These are phyloP conservation scores for Rhododendron molle DNA, from an alignment of 148 eudicot species.

Conservation along the genomic window DNA sequence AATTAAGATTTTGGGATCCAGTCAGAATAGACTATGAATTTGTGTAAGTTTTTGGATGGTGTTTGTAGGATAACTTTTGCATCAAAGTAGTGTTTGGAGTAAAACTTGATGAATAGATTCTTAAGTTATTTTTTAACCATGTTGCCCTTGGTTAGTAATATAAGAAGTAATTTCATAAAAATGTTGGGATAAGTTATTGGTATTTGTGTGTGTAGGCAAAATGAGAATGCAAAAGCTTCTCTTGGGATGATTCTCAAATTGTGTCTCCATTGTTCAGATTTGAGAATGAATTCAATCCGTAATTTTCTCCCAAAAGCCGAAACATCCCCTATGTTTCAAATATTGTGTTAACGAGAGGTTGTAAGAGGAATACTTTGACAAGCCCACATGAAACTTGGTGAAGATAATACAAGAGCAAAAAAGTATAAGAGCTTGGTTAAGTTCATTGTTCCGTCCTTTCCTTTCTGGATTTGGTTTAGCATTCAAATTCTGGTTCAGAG, in stretches of 20 bases:
- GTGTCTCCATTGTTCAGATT: background rate
- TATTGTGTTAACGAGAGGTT: background rate
- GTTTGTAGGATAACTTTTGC: background rate
- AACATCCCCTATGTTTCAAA: background rate
- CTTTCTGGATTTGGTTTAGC: background rate
- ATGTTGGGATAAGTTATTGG: background rate
- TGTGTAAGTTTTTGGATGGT: background rate
- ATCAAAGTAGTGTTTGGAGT: background rate
- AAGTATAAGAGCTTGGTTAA: background rate
- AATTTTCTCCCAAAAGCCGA: background rate
- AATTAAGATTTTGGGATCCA: background rate
- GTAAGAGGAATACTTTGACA: background rate
- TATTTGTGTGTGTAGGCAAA: background rate
- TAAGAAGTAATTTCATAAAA: background rate
- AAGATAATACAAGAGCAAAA: background rate
- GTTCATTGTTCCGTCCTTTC: background rate
- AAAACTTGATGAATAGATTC: background rate
- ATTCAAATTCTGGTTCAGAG: background rate
- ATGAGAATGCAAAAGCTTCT: background rate
- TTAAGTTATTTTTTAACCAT: background rate
- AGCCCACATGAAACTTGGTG: background rate
- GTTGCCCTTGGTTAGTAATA: background rate
- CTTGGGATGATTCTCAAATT: background rate
- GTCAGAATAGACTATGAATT: background rate
- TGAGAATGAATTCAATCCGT: background rate